Base-by-base conservation (phyloP, 2,329 filamentous ascomycete genomes). In the Epichloe baconii region DNA sequence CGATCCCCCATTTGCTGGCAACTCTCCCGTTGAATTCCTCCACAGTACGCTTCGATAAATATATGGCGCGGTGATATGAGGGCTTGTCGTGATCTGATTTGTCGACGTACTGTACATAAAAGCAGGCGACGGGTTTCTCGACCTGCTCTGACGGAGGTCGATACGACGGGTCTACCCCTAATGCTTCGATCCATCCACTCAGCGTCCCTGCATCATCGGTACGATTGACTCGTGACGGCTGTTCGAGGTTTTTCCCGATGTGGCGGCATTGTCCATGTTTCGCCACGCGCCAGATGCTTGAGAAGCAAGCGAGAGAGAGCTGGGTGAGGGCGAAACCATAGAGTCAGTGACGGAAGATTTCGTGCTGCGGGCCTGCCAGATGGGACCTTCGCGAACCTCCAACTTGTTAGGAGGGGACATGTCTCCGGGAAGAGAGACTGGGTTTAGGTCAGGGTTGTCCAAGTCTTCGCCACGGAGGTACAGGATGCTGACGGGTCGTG, bases 101-200 rank as follows among this genome's bases (percentile, higher is more conserved):
- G 48, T 77, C 70, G 53, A 66, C 76, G 62, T 74, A 80, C 10
- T 77, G 75, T 21, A 96, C 71, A 62, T 95, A 97, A 66, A 97
- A 89, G 70, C 90, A 96, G 47, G 91, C 91, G 42, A 94, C 82
- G 65, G 76, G 70, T 65, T 88, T 94, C 19, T 81, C 72, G 8
- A 76, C 71, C 52, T 78, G 79, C 60, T 94, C 87, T 1, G 77
- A 70, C 0, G 90, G 90, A 44, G 93, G 85, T 52, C 84, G 80
- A 64, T 97, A 98, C 2, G 77, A 78, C 15, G 83, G 73, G 64
- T 97, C 93, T n/a, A 97, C 88, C 35, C 88, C 93, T 7, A 95
- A 70, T 1, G 89, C 88, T 64, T 96, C 89, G 55, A 97, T 93
- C 83, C 86, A 95, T 5, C 86, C 85, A 54, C 80, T 85, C 31